phyloP scores from a whole-genome alignment of 495 filamentous ascomycete species.

The Cetradonia linearis region DNA sequence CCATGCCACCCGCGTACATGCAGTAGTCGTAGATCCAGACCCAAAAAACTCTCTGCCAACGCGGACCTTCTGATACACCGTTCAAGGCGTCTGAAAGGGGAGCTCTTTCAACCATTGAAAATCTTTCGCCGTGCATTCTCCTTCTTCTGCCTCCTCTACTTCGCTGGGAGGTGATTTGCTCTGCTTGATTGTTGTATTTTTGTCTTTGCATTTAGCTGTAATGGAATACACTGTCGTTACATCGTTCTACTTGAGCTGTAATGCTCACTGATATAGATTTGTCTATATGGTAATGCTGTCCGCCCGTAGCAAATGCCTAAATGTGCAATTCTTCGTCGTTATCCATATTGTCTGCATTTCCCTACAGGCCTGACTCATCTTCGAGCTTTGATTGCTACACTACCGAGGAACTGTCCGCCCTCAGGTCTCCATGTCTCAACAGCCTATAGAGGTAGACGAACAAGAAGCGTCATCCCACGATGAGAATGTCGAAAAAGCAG shows the following conservation, averaged over 20 bases:
- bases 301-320: conserved; percentile 1
- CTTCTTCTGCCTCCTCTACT: conserved; percentile 15
- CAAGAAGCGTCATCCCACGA: conserved; percentile 7
- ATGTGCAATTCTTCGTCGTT: neutral
- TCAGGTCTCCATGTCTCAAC: conserved; percentile 1
- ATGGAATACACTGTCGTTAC: conserved; percentile 8
- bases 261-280: neutral
- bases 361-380: neutral
- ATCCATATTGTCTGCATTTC: neutral
- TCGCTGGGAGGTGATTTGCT: conserved; percentile 13
- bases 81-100: conserved; percentile 9
- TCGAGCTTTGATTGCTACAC: neutral
- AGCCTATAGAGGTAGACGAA: conserved; percentile 18
- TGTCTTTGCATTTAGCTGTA: neutral
- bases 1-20: conserved; percentile 16
- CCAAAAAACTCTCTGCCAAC: neutral
- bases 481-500: neutral
- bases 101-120: neutral
- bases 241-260: neutral
- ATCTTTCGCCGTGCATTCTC: conserved; percentile 2
- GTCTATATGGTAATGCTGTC: neutral
- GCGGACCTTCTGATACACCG: conserved; percentile 2
- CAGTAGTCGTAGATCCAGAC: conserved; percentile 14
- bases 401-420: neutral
- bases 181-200: conserved; percentile 2